Evolutionary conservation across 202 grass and related monocot species (phyloP), one percentile per base, ranked within the genome.

Genomic region (Setaria viridis): DNA sequence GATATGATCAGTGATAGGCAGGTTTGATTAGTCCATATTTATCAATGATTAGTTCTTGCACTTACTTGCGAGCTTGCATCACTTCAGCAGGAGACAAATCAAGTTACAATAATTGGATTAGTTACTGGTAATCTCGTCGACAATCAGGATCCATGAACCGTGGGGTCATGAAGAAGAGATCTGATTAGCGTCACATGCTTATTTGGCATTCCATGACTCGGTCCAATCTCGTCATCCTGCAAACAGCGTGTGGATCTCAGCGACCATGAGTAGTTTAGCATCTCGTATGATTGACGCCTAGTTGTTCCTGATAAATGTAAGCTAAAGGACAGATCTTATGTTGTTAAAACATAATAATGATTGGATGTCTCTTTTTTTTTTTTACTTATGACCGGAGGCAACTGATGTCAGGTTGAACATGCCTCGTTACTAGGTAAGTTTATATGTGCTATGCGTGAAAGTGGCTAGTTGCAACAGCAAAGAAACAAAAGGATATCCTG

Each of bases 191-290:
- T 76, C 70, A 76, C n/a, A 62, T 45, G 68, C 62, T 62, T 35
- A 46, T 47, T 67, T 82, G 63, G 19, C 78, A 82, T 67, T 73
- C 16, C 37, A 17, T 45, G 60, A 19, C 49, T 6, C 0, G 35
- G 72, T 74, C 34, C 16, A 68, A 60, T 69, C 19, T 57, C 35
- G 17, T 21, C 65, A 47, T 59, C 78, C 49, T 69, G 29, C 19
- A 13, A 57, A 50, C 21, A 68, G 48, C 78, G 62, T 82, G 62
- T 62, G 72, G 85, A 82, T 70, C 42, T 82, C 71, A 62, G 41
- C 20, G 41, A 87, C 30, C 41, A 68, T 19, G 50, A 74, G 58
- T 59, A 55, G 4, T 25, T 42, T 63, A 62, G 13, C 76, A 63
- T 60, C 64, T 41, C 9, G 15, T 30, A 86, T 74, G 46, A 80